Base-by-base conservation (phyloP, 148 eudicot genomes). In the Amaranthus cruentus region DNA sequence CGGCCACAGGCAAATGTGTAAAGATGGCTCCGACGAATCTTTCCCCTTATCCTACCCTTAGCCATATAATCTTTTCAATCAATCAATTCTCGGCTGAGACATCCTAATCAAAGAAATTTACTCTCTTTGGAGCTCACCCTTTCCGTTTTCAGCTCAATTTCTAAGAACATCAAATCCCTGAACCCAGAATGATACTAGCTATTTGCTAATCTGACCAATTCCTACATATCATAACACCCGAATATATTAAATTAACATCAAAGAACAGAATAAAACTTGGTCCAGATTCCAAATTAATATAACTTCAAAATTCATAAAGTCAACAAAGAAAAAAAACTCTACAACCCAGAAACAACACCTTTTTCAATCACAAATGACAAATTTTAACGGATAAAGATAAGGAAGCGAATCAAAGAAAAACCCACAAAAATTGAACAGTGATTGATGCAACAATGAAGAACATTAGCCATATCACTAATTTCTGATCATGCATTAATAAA, bases 1-100 rank as follows among this genome's bases (percentile, higher is more conserved):
- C 83, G 72, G 55, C 79, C 58, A 73, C 98, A 93, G 14, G 82
- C 78, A 69, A 93, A 93, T 74, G 98, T 90, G 62, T 93, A 89
- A 49, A 93, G 88, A 83, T 77, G 69, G 77, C 96, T 93, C 72
- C 83, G 84, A 54, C 86, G 81, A 7, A 93, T 48, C 83, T 80
- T 91, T 1, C 87, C 92, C 83, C 90, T 86, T 57, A 90, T 88
- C 77, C 87, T 89, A 48, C 91, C 93, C 78, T 79, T 62, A 28
- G 96, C 79, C 94, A 88, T 89, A 65, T 55, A 49, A 14, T 62
- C 53, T 47, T 70, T 51, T 70, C 55, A 73, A 76, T 84, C 83
- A 80, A 79, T 60, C 47, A 59, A 73, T 18, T 70, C 75, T 43
- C 51, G 9, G 28, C 38, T 65, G 67, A 79, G 72, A 73, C 78